Evolutionary conservation across 192 early-diverging fungal species (phyloP).

Genomic region (Hyaloraphidium curvatum): DNA sequence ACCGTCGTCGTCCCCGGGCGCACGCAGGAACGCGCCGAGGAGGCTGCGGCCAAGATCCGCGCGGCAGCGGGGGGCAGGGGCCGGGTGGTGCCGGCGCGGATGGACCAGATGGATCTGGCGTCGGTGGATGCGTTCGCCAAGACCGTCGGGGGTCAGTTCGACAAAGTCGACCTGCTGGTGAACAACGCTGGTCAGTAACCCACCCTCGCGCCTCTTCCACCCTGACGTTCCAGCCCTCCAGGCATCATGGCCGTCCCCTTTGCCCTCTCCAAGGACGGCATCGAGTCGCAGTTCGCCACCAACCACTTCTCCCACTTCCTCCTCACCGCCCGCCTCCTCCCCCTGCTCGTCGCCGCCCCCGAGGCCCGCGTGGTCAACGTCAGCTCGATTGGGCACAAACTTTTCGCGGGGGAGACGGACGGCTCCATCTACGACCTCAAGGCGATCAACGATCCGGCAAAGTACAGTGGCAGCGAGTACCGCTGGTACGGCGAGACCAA

Average conservation of each 20-base stretch:
- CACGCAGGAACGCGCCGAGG: too few relatives aligned
- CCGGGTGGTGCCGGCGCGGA: too few relatives aligned
- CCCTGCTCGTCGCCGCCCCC: slow-evolving; percentile 16
- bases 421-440: slow-evolving; percentile 23
- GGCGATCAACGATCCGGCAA: neutral
- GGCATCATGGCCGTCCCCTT: slow-evolving; percentile 41
- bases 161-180: slow-evolving; percentile 17
- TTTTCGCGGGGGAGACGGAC: slow-evolving; percentile 13
- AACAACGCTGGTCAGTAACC: slow-evolving; percentile 18
- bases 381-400: slow-evolving; percentile 15
- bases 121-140: too few relatives aligned
- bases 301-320: slow-evolving; percentile 24
- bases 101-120: too few relatives aligned
- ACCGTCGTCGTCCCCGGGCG: too few relatives aligned
- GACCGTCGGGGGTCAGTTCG: too few relatives aligned
- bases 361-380: slow-evolving; percentile 27
- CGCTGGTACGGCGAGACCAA: slow-evolving; percentile 28
- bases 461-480: slow-evolving; percentile 4
- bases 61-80: too few relatives aligned
- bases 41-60: too few relatives aligned
- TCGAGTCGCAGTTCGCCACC: slow-evolving; percentile 21
- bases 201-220: too few relatives aligned
- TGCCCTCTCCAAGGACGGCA: slow-evolving; percentile 19
- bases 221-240: neutral
- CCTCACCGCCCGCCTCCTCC: slow-evolving; percentile 19